Evolutionary conservation across 2,329 filamentous ascomycete species (phyloP).

Genomic region (Pseudocercospora pini-densiflorae): DNA sequence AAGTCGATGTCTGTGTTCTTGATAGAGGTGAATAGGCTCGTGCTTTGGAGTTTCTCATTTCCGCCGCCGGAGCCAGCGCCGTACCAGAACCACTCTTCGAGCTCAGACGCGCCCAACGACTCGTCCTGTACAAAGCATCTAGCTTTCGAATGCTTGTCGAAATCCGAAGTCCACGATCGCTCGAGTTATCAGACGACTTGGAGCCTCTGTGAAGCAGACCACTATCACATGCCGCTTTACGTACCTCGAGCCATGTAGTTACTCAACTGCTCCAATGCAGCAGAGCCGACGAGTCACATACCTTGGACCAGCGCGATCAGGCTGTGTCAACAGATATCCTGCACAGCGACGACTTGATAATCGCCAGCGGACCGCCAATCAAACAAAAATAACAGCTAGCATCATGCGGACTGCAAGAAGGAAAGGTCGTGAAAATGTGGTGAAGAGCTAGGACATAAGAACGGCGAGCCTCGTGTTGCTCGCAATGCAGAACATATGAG

Average conservation of each 20-base stretch:
- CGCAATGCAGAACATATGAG: neutral
- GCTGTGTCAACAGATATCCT: neutral
- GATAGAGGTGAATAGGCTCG: neutral
- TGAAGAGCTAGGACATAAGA: neutral
- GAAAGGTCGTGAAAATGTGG: neutral
- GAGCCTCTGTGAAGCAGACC: neutral
- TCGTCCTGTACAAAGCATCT: neutral
- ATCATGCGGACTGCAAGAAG: neutral
- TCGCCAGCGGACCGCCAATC: neutral
- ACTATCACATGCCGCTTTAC: neutral
- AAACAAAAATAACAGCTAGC: neutral
- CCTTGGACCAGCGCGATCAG: neutral
- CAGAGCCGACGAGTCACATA: neutral
- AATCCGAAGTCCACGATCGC: neutral
- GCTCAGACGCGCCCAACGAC: neutral
- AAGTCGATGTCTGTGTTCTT: neutral
- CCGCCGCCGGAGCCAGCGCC: neutral
- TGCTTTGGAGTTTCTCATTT: neutral
- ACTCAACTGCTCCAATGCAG: neutral
- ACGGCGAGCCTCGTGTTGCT: neutral
- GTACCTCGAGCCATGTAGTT: neutral
- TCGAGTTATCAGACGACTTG: neutral
- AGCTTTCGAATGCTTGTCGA: neutral
- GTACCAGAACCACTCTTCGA: neutral
- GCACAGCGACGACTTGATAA: neutral